phyloP scores from a whole-genome alignment of 306 rosid genomes.

The Ormosia emarginata region DNA sequence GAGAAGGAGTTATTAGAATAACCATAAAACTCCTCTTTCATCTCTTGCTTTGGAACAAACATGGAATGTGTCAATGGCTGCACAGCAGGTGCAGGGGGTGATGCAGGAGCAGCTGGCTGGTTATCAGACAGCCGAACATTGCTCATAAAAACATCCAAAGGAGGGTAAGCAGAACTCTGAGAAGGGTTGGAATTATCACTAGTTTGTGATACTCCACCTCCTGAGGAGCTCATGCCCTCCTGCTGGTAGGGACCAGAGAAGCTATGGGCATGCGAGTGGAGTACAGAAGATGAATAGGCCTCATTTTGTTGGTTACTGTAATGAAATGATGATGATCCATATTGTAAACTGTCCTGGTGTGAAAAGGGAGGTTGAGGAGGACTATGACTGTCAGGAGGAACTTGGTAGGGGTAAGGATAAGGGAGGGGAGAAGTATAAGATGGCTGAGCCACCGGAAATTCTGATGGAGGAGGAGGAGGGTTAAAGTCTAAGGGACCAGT shows the following conservation, averaged over 20 bases:
- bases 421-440: slow-evolving; percentile 18
- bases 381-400: slow-evolving; percentile 27
- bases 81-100: slow-evolving; percentile 39
- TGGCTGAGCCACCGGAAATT: neutral
- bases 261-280: slow-evolving; percentile 42
- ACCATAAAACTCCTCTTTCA: slow-evolving; percentile 44
- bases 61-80: slow-evolving; percentile 25
- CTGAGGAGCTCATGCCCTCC: slow-evolving; percentile 24
- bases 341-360: slow-evolving; percentile 52
- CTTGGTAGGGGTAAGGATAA: slow-evolving; percentile 38
- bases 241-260: slow-evolving; percentile 41
- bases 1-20: slow-evolving; percentile 47
- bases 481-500: slow-evolving; percentile 23
- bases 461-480: slow-evolving; percentile 14
- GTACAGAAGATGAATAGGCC: slow-evolving; percentile 31
- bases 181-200: slow-evolving; percentile 27
- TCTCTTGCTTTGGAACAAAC: slow-evolving; percentile 37
- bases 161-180: slow-evolving; percentile 50
- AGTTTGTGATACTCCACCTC: neutral
- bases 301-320: slow-evolving; percentile 41
- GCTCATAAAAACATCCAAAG: slow-evolving; percentile 55
- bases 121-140: slow-evolving; percentile 49
- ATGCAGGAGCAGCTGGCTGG: slow-evolving; percentile 43
- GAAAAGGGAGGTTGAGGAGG: slow-evolving; percentile 46
- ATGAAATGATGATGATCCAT: slow-evolving; percentile 40